These are phyloP conservation scores for Carex scoparia DNA, from an alignment of 176 grass and related monocot species.

Conservation along the genomic window DNA sequence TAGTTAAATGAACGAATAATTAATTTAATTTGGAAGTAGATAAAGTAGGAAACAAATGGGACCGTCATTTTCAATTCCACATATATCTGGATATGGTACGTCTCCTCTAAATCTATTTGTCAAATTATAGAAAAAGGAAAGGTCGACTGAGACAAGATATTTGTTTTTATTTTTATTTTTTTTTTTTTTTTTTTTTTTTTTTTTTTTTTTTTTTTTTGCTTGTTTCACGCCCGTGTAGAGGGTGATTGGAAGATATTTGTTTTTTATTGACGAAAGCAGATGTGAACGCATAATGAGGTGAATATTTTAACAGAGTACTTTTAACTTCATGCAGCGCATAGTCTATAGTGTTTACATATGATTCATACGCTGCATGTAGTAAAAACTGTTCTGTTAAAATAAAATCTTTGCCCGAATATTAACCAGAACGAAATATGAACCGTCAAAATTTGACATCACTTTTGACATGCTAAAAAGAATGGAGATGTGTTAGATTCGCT, in stretches of 20 bases:
- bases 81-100: conserved; percentile 9
- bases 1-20: neutral
- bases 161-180: neutral
- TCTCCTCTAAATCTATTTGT: neutral
- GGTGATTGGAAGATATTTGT: neutral
- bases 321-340: too few species aligned
- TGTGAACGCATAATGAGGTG: neutral
- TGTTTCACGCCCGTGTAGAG: too few species aligned
- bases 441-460: neutral
- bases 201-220: too few species aligned
- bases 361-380: too few species aligned
- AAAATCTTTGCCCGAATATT: neutral
- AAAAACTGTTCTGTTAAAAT: too few species aligned
- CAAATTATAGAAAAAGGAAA: neutral
- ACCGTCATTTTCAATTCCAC: neutral
- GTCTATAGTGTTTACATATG: too few species aligned
- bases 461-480: neutral
- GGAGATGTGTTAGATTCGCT: neutral
- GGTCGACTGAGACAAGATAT: neutral
- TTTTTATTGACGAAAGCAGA: neutral
- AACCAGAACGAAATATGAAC: neutral
- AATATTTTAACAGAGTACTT: too few species aligned
- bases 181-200: too few species aligned
- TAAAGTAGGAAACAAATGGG: neutral
- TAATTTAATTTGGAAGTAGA: neutral